Base-by-base conservation (phyloP, 768 basidiomycete species). In the Amanita polypyramis region DNA sequence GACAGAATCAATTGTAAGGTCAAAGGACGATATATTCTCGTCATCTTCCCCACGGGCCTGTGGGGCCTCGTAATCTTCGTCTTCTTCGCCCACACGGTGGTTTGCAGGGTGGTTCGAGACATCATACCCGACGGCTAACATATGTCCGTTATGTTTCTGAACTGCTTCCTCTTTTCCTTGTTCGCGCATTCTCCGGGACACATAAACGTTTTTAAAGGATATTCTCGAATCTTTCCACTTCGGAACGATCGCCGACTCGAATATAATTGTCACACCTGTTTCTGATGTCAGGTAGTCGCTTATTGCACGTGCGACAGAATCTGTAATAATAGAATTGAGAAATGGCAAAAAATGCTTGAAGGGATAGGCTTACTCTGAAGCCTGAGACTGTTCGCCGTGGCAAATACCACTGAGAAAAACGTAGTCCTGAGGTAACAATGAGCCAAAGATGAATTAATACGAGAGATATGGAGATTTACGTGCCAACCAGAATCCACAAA, bases 241-340 rank as follows among this genome's bases (percentile, higher is more conserved):
- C 2, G 96, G 95, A 8, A 98, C 94, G 56, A 98, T 94, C 25
- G 96, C 96, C 4, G 89, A 92, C 64, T 99, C 96, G 62, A 97
- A 97, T 45, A 95, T 87, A 55, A 99, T 82, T 11, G 82, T 93
- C 35, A 95, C 81, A 2, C 96, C 96, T 0, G 94, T 96, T 61
- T 93, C 87, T 0, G 84, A 73, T 4, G 96, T 98, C 49, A 99
- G 69, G 61, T 98, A 94, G 62, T 92, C 83, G 53, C 93, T 95
- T 41, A 98, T 84, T 5, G 79, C 80, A 29, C 80, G 76, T 8
- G 95, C 96, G 30, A 98, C 75, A 57, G 82, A 86, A 58, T 83
- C 91, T 88, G 61, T 53, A 47, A 56, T 47, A 30, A 41, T 50
- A 20, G 12, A 45, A 21, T 49, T 12, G 14, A 6, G 5, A 15